Conservation (phyloP, 495 filamentous ascomycete genomes). For the Delitschia confertaspora region DNA sequence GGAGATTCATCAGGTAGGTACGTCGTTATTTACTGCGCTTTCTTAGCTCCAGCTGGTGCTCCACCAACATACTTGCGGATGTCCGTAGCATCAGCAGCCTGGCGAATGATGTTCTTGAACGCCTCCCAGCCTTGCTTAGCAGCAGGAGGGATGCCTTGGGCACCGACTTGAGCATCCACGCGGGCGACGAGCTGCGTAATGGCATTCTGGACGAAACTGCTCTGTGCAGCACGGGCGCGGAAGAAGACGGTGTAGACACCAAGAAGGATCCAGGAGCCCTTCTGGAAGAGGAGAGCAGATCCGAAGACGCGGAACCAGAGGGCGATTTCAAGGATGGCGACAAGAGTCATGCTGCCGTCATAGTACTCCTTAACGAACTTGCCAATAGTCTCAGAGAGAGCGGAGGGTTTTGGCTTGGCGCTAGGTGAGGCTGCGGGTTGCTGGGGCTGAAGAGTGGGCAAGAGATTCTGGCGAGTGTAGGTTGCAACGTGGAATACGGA, state of each 20-base stretch:
- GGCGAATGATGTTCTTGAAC: conserved; percentile 61
- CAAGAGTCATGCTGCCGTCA: conserved; percentile 50
- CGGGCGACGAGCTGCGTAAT: conserved; percentile 63
- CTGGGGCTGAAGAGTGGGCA: conserved; percentile 50
- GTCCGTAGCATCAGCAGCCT: conserved; percentile 74
- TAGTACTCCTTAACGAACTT: conserved; percentile 97
- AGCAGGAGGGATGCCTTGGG: conserved; percentile 79
- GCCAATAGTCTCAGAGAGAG: conserved; percentile 68
- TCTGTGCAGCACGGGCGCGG: conserved; percentile 82
- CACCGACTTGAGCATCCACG: conserved; percentile 69
- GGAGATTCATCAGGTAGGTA: too few relatives aligned
- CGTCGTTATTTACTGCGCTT: conserved; percentile 40
- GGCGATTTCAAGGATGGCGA: conserved; percentile 42
- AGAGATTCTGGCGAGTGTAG: conserved; percentile 61
- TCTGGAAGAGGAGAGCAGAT: conserved; percentile 73
- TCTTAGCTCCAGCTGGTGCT: conserved; percentile 45
- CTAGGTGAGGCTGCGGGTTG: conserved; percentile 45
- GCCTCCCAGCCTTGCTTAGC: conserved; percentile 73
- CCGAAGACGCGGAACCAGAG: conserved; percentile 76
- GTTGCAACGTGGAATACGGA: conserved; percentile 96
- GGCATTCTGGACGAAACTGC: conserved; percentile 76
- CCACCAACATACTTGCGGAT: conserved; percentile 57
- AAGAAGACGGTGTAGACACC: conserved; percentile 84
- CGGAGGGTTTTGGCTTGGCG: conserved; percentile 50
- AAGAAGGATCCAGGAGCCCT: conserved; percentile 81